A percentile compares a stretch with the other conserved stretches of the same genome.
Conservation (phyloP, 345 rosid species). For the Rhodamnia rubescens region DNA sequence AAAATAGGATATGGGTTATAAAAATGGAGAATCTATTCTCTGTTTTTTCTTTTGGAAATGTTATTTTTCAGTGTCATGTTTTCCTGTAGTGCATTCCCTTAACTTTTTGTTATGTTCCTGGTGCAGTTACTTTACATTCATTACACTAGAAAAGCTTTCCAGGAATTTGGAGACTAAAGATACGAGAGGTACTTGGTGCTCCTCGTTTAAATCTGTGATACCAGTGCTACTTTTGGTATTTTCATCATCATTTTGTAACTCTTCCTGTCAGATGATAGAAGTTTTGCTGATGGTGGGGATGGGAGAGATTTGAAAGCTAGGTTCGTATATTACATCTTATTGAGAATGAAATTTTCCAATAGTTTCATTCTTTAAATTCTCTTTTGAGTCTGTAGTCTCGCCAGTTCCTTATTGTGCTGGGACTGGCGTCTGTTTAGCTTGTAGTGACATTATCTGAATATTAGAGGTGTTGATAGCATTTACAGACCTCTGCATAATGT, state of each 20-base stretch:
- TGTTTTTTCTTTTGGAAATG: background rate
- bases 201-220: background rate
- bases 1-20: too few relatives aligned
- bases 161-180: slow-evolving; percentile 31
- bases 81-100: background rate
- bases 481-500: background rate
- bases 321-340: slow-evolving; percentile 18
- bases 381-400: background rate
- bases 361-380: background rate
- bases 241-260: slow-evolving; percentile 1
- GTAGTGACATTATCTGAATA: background rate
- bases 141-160: slow-evolving; percentile 63
- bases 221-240: background rate
- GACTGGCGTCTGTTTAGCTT: background rate
- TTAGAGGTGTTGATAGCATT: background rate
- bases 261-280: slow-evolving; percentile 15
- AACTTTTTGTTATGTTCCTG: background rate
- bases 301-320: slow-evolving; percentile 27
- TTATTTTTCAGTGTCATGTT: background rate
- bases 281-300: background rate
- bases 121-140: slow-evolving; percentile 64
- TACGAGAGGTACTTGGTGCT: slow-evolving; percentile 17
- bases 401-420: background rate
- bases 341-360: background rate
- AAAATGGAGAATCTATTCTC: too few relatives aligned